Conservation (phyloP, 2,329 filamentous ascomycete species). For the Sclerotinia glacialis region DNA sequence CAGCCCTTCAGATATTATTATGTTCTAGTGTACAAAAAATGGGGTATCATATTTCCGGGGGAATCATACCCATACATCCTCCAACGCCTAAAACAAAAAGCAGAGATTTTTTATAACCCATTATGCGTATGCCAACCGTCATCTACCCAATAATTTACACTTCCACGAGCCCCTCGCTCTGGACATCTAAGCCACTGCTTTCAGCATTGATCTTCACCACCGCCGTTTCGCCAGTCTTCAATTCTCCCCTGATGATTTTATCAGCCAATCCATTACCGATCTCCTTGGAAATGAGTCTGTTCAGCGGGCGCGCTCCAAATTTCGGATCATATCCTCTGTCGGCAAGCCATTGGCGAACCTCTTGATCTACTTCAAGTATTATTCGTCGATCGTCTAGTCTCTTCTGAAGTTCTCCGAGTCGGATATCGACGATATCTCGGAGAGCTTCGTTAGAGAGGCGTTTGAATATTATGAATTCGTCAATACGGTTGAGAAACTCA, state of each 20-base stretch:
- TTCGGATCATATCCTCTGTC: constrained; percentile 87
- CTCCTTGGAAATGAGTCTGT: constrained; percentile 84
- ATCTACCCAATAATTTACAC: background rate
- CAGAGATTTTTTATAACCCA: constrained; percentile 14
- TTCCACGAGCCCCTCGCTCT: constrained; percentile 20
- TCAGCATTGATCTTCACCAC: constrained; percentile 66
- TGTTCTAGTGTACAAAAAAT: background rate
- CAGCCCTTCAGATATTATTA: background rate
- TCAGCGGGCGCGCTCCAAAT: constrained; percentile 87
- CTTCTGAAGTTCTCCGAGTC: constrained; percentile 77
- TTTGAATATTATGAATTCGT: constrained; percentile 96
- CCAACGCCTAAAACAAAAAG: constrained; percentile 8
- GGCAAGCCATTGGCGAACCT: constrained; percentile 82
- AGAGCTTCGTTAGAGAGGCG: constrained; percentile 74
- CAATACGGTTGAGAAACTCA: constrained; percentile 94
- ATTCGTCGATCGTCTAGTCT: constrained; percentile 86
- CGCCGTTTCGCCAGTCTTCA: constrained; percentile 73
- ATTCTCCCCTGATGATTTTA: constrained; percentile 81
- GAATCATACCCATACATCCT: background rate
- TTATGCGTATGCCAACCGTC: background rate
- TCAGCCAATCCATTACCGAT: constrained; percentile 87
- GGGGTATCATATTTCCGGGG: background rate
- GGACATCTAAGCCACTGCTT: constrained; percentile 55
- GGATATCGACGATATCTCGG: constrained; percentile 90
- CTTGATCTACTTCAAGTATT: constrained; percentile 64